A percentile compares a stretch with the other conserved stretches of the same genome.
These are phyloP conservation scores for Talaromyces pinophilus DNA, from an alignment of 2,329 filamentous ascomycete genomes.

Conservation along the genomic window DNA sequence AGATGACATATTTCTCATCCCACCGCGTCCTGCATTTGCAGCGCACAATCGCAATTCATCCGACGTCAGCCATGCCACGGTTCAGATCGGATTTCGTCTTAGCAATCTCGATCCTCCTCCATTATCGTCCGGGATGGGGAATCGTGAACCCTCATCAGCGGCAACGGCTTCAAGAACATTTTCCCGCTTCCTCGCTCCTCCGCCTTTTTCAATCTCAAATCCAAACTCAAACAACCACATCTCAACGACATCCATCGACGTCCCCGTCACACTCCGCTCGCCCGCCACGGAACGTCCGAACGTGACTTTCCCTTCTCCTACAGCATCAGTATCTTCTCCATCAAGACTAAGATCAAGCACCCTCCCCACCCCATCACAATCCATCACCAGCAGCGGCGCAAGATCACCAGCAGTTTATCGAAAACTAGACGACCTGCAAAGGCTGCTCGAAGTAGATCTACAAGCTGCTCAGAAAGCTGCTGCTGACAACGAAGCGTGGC, in stretches of 20 bases:
- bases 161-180: slow-evolving; percentile 3
- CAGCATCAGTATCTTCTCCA: neutral
- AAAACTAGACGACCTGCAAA: slow-evolving; percentile 11
- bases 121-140: neutral
- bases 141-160: neutral
- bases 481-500: slow-evolving; percentile 10
- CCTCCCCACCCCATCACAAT: neutral
- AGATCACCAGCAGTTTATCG: slow-evolving; percentile 15
- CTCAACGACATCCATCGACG: slow-evolving; percentile 18
- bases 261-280: slow-evolving; percentile 20
- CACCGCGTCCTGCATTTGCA: slow-evolving; percentile 26
- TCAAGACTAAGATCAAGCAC: slow-evolving; percentile 16
- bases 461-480: slow-evolving; percentile 14
- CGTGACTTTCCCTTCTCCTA: neutral
- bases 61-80: slow-evolving; percentile 29
- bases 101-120: slow-evolving; percentile 25
- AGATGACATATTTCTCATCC: slow-evolving; percentile 24
- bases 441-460: slow-evolving; percentile 12
- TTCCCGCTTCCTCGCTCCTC: slow-evolving; percentile 1
- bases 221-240: slow-evolving; percentile 8
- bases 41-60: slow-evolving; percentile 29
- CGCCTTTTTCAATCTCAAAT: neutral
- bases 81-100: slow-evolving; percentile 33
- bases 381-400: neutral
- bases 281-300: slow-evolving; percentile 6